Conservation (phyloP, 2,329 filamentous ascomycete genomes). For the Alternaria burnsii region DNA sequence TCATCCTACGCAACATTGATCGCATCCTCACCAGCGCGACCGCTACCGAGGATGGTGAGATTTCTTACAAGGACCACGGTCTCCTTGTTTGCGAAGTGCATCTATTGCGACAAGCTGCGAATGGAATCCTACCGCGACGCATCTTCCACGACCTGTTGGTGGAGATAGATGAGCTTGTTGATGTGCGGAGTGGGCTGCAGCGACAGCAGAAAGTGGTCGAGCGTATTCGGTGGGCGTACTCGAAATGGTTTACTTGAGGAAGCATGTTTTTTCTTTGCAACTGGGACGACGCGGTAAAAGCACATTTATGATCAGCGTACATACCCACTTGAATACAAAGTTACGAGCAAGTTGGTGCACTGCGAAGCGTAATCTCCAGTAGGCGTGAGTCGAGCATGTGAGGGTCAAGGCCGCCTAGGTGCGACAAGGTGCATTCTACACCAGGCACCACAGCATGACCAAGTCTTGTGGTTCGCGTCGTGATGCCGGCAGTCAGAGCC, state of each 20-base stretch:
- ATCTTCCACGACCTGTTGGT: slow-evolving; percentile 86
- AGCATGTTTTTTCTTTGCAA: neutral
- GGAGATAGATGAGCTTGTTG: slow-evolving; percentile 85
- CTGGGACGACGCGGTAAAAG: neutral
- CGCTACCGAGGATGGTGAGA: slow-evolving; percentile 75
- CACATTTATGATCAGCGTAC: slow-evolving; percentile 3
- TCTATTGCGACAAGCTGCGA: slow-evolving; percentile 74
- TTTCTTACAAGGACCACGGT: slow-evolving; percentile 93
- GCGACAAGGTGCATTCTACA: neutral
- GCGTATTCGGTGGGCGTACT: slow-evolving; percentile 90
- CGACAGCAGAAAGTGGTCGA: slow-evolving; percentile 81
- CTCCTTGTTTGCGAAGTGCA: slow-evolving; percentile 90
- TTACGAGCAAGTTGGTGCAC: neutral
- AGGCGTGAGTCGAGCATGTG: neutral
- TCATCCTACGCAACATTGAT: slow-evolving; percentile 88
- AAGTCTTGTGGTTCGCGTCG: neutral
- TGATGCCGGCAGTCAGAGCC: slow-evolving; percentile 1
- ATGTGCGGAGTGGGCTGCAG: slow-evolving; percentile 78
- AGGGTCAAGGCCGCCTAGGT: neutral
- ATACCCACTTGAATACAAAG: slow-evolving; percentile 4
- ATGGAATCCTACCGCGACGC: slow-evolving; percentile 73
- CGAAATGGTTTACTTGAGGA: slow-evolving; percentile 67
- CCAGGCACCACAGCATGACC: neutral
- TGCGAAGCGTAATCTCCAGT: neutral
- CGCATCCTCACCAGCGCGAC: slow-evolving; percentile 62